Base-by-base conservation (phyloP, 192 early-diverging fungal species). In the Mortierella alpina region DNA sequence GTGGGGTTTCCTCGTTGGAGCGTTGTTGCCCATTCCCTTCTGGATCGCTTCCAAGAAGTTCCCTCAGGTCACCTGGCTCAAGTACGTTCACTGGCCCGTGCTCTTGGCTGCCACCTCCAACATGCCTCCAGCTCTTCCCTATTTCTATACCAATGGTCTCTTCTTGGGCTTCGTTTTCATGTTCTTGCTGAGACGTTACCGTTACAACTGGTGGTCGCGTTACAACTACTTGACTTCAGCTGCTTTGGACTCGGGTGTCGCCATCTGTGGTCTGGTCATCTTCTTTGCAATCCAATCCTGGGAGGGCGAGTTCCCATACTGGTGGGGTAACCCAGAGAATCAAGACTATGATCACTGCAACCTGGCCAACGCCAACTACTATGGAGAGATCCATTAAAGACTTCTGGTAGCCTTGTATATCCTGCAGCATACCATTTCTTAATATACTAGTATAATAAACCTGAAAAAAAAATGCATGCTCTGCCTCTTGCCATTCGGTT, bases 221-320 rank as follows among this genome's bases (percentile, higher is more conserved):
- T 93, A 92, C 75, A 91, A 89, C 77, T 93, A 90, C 71, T 84
- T 92, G 39, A 78, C 91, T 5, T 88, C 85, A 31, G 89, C 89
- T 23, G 89, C 87, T 1, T 52, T 90, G 22, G 91, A 92, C 75
- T 70, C 84, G 42, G 90, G 91, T 13, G 82, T 85, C 5, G 88
- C 87, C 10, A 75, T 89, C 17, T 31, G 59, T 17, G 76, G 67
- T 1, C 15, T 89, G 14, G 53, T 88, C 46, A 82, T 88, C 60
- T 87, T 86, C 51, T 66, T 77, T 46, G 79, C 82, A 2, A 9
- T 72, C 11, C 48, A 68, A 14, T 63, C 69, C 41, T 31, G 44
- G 31, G 17, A 68, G 12, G 46, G 48, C 20, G 45, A 66, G 42
- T 54, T 68, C 6, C 73, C 73, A 0, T 23, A 41, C 42, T 75